phyloP scores from a whole-genome alignment of 2,329 filamentous ascomycete species.

The Trichoderma simmonsii region DNA sequence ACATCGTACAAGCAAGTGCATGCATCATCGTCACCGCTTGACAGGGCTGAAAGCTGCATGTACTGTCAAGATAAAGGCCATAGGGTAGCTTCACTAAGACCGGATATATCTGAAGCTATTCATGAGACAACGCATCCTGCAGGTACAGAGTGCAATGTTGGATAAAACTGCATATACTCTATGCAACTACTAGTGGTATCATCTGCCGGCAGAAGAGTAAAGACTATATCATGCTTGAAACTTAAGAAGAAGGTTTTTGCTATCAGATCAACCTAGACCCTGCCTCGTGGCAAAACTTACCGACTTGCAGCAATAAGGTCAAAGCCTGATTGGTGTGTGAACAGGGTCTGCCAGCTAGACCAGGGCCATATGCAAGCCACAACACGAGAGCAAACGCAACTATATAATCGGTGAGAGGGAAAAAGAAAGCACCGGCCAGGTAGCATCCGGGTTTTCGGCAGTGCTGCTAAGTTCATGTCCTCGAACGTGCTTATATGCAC shows the following conservation, averaged over 20 bases:
- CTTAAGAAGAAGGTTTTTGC: not conserved
- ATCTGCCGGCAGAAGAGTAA: not conserved
- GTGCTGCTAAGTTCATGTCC: not conserved
- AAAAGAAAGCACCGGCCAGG: not conserved
- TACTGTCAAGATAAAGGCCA: not conserved
- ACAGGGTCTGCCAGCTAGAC: not conserved
- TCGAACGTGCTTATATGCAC: not conserved
- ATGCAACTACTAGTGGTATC: not conserved
- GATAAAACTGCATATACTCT: not conserved
- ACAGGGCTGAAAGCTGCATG: not conserved
- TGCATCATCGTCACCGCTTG: not conserved
- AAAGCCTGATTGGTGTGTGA: not conserved
- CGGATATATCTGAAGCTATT: not conserved
- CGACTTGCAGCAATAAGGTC: not conserved
- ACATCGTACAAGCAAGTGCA: not conserved
- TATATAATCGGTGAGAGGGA: not conserved
- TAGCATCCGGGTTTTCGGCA: not conserved
- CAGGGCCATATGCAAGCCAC: constrained; percentile 7
- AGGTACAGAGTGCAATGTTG: not conserved
- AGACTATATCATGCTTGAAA: not conserved
- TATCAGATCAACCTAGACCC: not conserved
- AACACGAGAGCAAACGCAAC: not conserved
- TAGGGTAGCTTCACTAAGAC: not conserved
- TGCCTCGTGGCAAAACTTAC: not conserved
- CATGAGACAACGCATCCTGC: not conserved